phyloP scores from a whole-genome alignment of 192 early-diverging fungal genomes.

The Backusella sp. region DNA sequence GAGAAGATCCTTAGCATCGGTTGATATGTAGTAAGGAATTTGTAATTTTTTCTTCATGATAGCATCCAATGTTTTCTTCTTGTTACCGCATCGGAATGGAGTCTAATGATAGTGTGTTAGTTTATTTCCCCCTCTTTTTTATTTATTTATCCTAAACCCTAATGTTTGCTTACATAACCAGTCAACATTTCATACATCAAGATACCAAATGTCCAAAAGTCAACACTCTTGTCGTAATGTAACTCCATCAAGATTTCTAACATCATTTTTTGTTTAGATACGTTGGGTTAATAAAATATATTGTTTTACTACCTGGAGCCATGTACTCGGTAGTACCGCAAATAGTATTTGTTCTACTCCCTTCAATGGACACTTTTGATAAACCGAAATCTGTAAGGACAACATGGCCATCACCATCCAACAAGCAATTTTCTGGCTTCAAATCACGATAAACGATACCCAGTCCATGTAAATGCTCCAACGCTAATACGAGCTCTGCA shows the following conservation, averaged over 20 bases:
- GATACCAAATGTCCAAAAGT: constrained; percentile 92
- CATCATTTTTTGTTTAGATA: neutral
- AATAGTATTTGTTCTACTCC: constrained; percentile 52
- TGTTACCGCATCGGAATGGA: constrained; percentile 78
- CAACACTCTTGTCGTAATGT: constrained; percentile 73
- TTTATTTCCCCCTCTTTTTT: neutral
- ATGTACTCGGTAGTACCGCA: constrained; percentile 83
- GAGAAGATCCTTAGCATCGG: constrained; percentile 77
- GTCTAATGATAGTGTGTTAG: constrained; percentile 27
- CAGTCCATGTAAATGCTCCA: constrained; percentile 83
- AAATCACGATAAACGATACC: constrained; percentile 90
- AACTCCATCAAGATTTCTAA: constrained; percentile 60
- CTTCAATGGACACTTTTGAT: constrained; percentile 75
- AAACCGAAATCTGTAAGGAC: constrained; percentile 95
- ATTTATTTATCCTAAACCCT: neutral
- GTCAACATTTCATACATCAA: constrained; percentile 93
- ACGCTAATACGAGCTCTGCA: constrained; percentile 81
- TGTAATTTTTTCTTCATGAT: constrained; percentile 82
- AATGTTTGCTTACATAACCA: constrained; percentile 45
- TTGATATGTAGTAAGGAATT: constrained; percentile 78
- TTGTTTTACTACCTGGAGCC: constrained; percentile 51
- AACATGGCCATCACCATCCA: constrained; percentile 77
- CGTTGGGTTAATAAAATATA: neutral
- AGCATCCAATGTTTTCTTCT: constrained; percentile 80
- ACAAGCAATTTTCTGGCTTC: constrained; percentile 74